Conservation (phyloP, 2,329 filamentous ascomycete genomes). For the Curvularia lunata region DNA sequence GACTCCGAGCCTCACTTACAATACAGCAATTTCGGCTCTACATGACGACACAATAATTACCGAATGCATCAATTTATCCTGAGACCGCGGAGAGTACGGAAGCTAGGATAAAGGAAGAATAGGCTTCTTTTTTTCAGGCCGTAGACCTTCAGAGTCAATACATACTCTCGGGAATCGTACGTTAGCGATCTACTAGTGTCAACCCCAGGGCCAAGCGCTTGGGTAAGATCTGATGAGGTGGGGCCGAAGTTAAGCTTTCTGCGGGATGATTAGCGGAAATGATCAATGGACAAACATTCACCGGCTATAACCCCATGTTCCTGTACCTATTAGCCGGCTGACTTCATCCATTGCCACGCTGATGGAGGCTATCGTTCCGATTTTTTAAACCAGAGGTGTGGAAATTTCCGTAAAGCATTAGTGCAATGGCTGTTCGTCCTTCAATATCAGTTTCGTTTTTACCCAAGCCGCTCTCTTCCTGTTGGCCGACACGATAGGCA, state of each 20-base stretch:
- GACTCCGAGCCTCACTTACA: background rate
- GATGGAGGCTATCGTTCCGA: background rate
- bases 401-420: background rate
- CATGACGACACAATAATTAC: constrained; percentile 2
- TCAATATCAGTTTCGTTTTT: background rate
- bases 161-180: background rate
- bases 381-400: background rate
- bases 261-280: constrained; percentile 5
- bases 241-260: constrained; percentile 6
- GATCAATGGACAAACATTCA: background rate
- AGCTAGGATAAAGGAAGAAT: background rate
- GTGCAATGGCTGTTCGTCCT: too few relatives aligned
- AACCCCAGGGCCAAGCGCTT: background rate
- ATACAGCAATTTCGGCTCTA: background rate
- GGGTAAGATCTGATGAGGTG: background rate
- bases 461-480: background rate
- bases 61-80: background rate
- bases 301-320: background rate
- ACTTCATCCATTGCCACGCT: background rate
- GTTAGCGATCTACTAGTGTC: background rate
- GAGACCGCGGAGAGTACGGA: background rate
- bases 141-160: background rate
- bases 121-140: background rate
- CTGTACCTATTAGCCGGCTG: background rate
- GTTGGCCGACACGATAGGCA: background rate